Evolutionary conservation across 2,329 filamentous ascomycete species (phyloP).

Genomic region (Apiospora aurea): DNA sequence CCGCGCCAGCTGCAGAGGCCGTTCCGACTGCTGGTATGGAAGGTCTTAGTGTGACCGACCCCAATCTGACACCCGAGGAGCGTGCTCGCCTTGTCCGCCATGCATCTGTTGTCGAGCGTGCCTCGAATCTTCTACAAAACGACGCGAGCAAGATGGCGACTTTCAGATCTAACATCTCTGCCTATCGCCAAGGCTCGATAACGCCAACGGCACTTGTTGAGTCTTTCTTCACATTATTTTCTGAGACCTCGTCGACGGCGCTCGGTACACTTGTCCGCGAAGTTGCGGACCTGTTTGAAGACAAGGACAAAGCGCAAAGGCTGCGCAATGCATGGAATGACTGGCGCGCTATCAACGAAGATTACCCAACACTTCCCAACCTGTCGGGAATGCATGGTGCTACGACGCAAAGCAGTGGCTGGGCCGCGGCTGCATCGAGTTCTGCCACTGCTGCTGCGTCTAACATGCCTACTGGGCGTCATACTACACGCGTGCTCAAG

Average conservation of each 20-base stretch:
- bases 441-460: constrained; percentile 59
- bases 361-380: constrained; percentile 88
- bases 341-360: constrained; percentile 95
- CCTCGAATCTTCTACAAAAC: constrained; percentile 79
- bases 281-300: constrained; percentile 90
- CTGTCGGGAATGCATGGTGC: constrained; percentile 72
- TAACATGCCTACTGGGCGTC: constrained; percentile 51
- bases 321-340: constrained; percentile 90
- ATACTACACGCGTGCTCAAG: constrained; percentile 62
- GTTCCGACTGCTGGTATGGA: constrained; percentile 49
- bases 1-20: constrained; percentile 35
- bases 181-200: constrained; percentile 74
- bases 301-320: constrained; percentile 73
- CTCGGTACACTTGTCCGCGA: constrained; percentile 91
- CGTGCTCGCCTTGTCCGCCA: constrained; percentile 83
- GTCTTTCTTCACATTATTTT: constrained; percentile 84
- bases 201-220: constrained; percentile 82
- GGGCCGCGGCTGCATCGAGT: constrained; percentile 66
- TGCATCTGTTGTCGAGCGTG: constrained; percentile 84
- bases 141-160: constrained; percentile 75
- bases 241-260: constrained; percentile 77
- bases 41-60: constrained; percentile 58
- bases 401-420: constrained; percentile 62
- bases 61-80: constrained; percentile 74
- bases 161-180: constrained; percentile 82